A percentile compares a stretch with the other conserved stretches of the same genome.
These are phyloP conservation scores for Geotrichum carabidarum DNA, from an alignment of 1,139 yeast genomes.

Conservation along the genomic window DNA sequence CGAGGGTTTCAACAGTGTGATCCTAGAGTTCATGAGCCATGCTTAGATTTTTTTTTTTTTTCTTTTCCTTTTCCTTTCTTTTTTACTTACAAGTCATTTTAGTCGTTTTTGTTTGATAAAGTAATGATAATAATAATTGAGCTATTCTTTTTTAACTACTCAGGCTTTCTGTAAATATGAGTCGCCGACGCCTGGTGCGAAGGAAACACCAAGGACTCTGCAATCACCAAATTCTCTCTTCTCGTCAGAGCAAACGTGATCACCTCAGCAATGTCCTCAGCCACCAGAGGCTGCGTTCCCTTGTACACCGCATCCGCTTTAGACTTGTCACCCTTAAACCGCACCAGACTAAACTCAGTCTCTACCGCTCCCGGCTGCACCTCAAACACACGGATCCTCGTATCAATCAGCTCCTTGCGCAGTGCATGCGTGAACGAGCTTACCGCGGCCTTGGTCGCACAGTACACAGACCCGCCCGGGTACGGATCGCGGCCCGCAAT, in stretches of 20 bases:
- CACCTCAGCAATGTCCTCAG: conserved; percentile 77
- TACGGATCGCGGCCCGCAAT: conserved; percentile 89
- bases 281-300: conserved; percentile 67
- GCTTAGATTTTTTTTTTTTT: not conserved
- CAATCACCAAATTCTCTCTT: conserved; percentile 69
- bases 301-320: conserved; percentile 69
- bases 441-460: conserved; percentile 80
- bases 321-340: conserved; percentile 65
- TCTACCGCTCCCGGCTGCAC: conserved; percentile 86
- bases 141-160: not conserved
- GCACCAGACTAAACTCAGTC: conserved; percentile 77
- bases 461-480: conserved; percentile 80
- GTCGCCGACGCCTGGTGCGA: conserved; percentile 72
- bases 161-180: conserved; percentile 45
- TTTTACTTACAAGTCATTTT: not conserved
- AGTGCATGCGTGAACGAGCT: conserved; percentile 69
- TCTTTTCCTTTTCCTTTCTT: not conserved
- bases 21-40: conserved; percentile 41
- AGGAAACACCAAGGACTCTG: conserved; percentile 72
- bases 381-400: conserved; percentile 73
- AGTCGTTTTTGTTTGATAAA: not conserved
- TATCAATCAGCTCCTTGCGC: conserved; percentile 70
- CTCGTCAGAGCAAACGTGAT: conserved; percentile 66
- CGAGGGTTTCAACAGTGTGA: conserved; percentile 43
- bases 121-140: not conserved